These are phyloP conservation scores for Reticulascus tulasneorum DNA, from an alignment of 2,329 filamentous ascomycete genomes.

Conservation along the genomic window DNA sequence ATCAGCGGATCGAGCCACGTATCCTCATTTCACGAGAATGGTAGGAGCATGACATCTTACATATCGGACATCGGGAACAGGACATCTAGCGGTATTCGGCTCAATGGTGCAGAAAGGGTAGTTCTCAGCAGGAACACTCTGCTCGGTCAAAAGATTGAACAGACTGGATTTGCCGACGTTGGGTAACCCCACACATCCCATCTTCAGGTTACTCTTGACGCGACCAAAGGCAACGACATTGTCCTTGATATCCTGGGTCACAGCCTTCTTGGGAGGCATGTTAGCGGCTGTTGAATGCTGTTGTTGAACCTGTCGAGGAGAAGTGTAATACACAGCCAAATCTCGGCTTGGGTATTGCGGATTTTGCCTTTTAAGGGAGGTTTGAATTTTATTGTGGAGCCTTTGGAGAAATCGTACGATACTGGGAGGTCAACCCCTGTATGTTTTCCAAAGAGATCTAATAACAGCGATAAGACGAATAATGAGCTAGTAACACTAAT, in stretches of 20 bases:
- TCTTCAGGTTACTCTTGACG: conserved; percentile 41
- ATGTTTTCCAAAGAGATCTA: no score
- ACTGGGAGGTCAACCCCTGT: no score
- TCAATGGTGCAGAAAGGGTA: conserved; percentile 45
- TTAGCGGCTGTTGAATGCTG: no score
- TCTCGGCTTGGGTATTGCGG: no score
- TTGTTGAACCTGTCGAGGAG: no score
- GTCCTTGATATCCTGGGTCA: conserved; percentile 30
- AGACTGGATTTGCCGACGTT: conserved; percentile 42
- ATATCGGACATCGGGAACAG: conserved; percentile 39
- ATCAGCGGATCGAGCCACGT: no score
- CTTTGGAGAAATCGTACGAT: no score
- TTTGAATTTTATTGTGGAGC: no score
- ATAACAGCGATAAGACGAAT: no score
- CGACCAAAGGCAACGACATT: conserved; percentile 43
- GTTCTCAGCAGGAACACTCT: conserved; percentile 40
- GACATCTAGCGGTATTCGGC: conserved; percentile 41
- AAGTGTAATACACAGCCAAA: no score
- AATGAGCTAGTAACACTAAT: no score
- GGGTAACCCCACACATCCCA: conserved; percentile 42
- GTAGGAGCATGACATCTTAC: conserved; percentile 23
- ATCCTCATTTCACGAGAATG: conserved; percentile 4
- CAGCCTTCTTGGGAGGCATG: conserved; percentile 39
- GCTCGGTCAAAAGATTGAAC: conserved; percentile 42
- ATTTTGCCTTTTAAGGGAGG: no score